Evolutionary conservation across 1,284 basidiomycete genomes (phyloP).

Genomic region (Tilletiopsis washingtonensis): DNA sequence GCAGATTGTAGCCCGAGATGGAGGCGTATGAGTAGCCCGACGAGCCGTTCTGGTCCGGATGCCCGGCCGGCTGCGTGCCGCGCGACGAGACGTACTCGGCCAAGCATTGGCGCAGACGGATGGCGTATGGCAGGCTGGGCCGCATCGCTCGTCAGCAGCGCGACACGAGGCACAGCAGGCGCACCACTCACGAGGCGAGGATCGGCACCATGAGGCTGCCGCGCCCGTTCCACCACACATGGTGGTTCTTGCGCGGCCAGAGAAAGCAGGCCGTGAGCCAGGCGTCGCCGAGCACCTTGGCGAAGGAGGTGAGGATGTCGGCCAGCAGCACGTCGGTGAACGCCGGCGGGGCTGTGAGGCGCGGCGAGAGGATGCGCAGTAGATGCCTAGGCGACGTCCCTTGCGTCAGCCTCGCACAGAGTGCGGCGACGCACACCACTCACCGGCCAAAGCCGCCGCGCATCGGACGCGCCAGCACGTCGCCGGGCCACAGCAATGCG

Average conservation of each 20-base stretch:
- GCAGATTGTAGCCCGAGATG: no score
- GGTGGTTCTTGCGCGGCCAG: constrained; percentile 51
- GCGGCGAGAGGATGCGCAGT: constrained; percentile 65
- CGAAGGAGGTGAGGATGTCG: constrained; percentile 91
- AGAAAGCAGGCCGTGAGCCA: constrained; percentile 78
- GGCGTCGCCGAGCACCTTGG: constrained; percentile 89
- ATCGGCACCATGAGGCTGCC: constrained; percentile 58
- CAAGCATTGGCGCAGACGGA: constrained; percentile 87
- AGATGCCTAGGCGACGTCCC: constrained; percentile 47
- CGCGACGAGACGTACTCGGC: constrained; percentile 60
- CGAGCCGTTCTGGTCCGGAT: no score
- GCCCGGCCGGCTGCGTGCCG: constrained; percentile 1
- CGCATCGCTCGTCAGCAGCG: neutral
- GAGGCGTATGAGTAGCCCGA: no score
- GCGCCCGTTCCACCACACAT: constrained; percentile 37
- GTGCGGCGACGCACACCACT: neutral
- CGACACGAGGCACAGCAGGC: no score
- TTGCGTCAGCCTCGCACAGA: constrained; percentile 6
- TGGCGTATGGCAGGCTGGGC: constrained; percentile 72
- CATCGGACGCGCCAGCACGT: constrained; percentile 20
- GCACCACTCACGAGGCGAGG: constrained; percentile 79
- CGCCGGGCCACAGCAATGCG: constrained; percentile 31
- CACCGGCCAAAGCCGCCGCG: constrained; percentile 18
- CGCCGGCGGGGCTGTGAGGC: constrained; percentile 59
- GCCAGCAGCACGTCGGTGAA: constrained; percentile 91